These are phyloP conservation scores for Phyllosticta citriasiana DNA, from an alignment of 2,329 filamentous ascomycete species.

Conservation along the genomic window DNA sequence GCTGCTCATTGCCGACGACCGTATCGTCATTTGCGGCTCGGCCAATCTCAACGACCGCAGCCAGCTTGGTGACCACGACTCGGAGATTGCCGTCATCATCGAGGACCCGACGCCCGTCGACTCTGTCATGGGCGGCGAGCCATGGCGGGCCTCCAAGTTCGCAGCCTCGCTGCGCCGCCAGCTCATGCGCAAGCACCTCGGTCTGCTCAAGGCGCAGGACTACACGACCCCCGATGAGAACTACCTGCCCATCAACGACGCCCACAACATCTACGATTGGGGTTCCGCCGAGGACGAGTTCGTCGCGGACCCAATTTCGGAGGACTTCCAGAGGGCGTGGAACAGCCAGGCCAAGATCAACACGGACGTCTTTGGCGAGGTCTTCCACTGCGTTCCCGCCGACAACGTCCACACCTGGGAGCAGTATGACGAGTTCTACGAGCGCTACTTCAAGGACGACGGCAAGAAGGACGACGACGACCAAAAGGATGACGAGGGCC, in stretches of 20 bases:
- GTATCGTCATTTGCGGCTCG: slow-evolving; percentile 70
- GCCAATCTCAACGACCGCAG: slow-evolving; percentile 62
- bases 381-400: slow-evolving; percentile 71
- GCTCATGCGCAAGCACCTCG: slow-evolving; percentile 86
- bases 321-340: slow-evolving; percentile 64
- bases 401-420: slow-evolving; percentile 61
- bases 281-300: slow-evolving; percentile 38
- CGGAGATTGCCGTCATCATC: slow-evolving; percentile 81
- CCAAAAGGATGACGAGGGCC: slow-evolving; percentile 23
- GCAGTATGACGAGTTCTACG: slow-evolving; percentile 64
- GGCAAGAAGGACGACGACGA: slow-evolving; percentile 23
- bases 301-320: slow-evolving; percentile 63
- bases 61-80: slow-evolving; percentile 75
- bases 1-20: slow-evolving; percentile 72
- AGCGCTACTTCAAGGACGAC: slow-evolving; percentile 48
- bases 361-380: slow-evolving; percentile 68
- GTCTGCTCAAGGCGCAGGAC: slow-evolving; percentile 65
- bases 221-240: slow-evolving; percentile 50
- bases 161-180: slow-evolving; percentile 73
- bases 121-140: slow-evolving; percentile 61
- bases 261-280: slow-evolving; percentile 44
- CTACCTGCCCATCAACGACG: slow-evolving; percentile 44
- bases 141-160: slow-evolving; percentile 63
- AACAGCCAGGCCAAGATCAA: slow-evolving; percentile 61
- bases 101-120: slow-evolving; percentile 65